Base-by-base conservation (phyloP, 306 rosid genomes). In the Cyclanthera cordifolia region DNA sequence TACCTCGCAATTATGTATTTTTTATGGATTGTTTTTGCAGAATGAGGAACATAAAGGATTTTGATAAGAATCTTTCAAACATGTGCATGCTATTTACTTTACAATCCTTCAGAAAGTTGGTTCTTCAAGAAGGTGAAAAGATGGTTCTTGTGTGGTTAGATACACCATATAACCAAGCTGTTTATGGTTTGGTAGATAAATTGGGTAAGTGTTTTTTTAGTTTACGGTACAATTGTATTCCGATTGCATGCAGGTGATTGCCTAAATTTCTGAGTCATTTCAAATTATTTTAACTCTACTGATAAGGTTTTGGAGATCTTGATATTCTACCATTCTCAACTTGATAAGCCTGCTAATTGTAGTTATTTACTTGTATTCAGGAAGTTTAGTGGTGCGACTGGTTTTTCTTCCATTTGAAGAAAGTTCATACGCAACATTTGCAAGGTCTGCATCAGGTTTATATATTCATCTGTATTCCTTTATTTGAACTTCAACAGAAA, bases 41-140 rank as follows among this genome's bases (percentile, higher is more conserved):
- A 76, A 58, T 72, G 57, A 84, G 80, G 74, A 80, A 82, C 72
- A 72, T 76, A 65, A 64, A 80, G 61, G 84, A 46, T 79, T 84
- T 83, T 87, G 98, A 93, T 49, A 70, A 72, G 77, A 83, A 93
- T 80, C 83, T 93, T 68, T 80, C 89, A 67, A 87, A 86, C 79
- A 86, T 93, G 98, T 93, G 96, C 75, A 69, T 80, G 53, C 53
- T 93, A 75, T 93, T 87, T 77, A 88, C 95, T 56, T 79, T 86
- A 69, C 98, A 87, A 78, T 93, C 96, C 64, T 81, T 86, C 68
- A 79, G 88, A 75, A 93, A 93, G 81, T 75, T 89, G 84, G 79
- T 93, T 75, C 96, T 93, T 80, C 95, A 93, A 80, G 98, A 93
- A 93, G 98, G 98, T 70, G 96, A 93, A 80, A 93, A 90, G 81